Conservation (phyloP, 768 basidiomycete genomes). For the Calocera viscosa region DNA sequence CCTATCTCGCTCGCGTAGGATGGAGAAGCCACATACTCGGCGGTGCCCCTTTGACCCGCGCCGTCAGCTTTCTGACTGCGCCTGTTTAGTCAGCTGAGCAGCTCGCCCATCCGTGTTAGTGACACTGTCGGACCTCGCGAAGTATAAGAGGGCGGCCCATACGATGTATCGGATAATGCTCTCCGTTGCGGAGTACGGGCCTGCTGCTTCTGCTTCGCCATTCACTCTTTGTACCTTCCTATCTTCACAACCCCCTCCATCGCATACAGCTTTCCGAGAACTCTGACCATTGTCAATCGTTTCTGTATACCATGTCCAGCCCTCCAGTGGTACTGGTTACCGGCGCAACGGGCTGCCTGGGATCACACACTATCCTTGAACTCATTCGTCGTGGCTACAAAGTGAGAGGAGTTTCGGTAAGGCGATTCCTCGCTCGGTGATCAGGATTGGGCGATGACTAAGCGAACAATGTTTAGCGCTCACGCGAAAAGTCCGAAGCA, state of each 20-base stretch:
- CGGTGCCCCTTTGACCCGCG: not conserved
- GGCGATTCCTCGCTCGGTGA: not conserved
- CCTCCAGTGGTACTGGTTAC: not conserved
- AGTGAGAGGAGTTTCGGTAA: not conserved
- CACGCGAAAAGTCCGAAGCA: constrained; percentile 4
- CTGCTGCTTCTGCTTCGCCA: not conserved
- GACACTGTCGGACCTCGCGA: not conserved
- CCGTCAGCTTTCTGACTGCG: not conserved
- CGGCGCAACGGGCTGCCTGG: not conserved
- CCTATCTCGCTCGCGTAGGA: not conserved
- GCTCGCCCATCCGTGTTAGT: not conserved
- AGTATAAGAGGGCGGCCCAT: not conserved
- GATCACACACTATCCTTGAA: not conserved
- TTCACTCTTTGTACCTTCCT: not conserved
- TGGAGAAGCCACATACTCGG: not conserved
- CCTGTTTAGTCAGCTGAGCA: not conserved
- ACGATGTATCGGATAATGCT: not conserved
- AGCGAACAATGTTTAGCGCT: not conserved
- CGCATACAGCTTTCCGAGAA: not conserved
- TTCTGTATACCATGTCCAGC: not conserved
- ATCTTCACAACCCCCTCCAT: not conserved
- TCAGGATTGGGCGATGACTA: not conserved
- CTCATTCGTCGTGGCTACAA: not conserved
- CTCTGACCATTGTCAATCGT: not conserved
- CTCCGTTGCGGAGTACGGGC: not conserved